Base-by-base conservation (phyloP, 257 asterid species). In the Anisodus acutangulus region DNA sequence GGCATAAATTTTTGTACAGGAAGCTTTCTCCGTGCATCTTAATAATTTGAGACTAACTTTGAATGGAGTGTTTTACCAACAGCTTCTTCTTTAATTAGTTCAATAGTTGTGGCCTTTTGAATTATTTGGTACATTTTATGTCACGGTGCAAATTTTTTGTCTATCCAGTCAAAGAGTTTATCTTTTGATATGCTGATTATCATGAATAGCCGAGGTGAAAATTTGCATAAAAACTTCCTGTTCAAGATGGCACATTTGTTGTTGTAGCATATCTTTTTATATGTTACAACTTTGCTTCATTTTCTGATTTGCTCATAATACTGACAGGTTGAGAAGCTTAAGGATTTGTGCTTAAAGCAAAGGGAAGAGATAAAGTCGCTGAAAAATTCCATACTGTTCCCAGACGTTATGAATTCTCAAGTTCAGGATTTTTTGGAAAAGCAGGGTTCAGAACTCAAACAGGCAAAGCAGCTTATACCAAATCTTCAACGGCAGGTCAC, bases 321-420 rank as follows among this genome's bases (percentile, higher is more conserved):
- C 80, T 47, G 9, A 19, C 83, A 96, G 99, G 99, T 93, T 84
- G 99, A 96, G 71, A 96, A 96, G 88, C 85, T 96, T 92, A 96
- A 96, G 83, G 99, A 96, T 85, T 85, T 96, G 89, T 94, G 99
- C 92, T 87, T 96, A 90, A 94, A 92, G 91, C 99, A 94, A 90
- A 94, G 98, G 91, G 98, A 92, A 83, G 98, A 96, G 92, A 94
- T 94, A 66, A 94, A 92, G 94, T 91, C 95, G 26, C 88, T 96
- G 57, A 94, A 96, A 88, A 94, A 57, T 81, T 90, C 95, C 7
- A 83, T 96, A 57, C 90, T 96, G 68, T 96, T 96, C 91, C 98
- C 99, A 5, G 99, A 96, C 49, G 92, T 88, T 26, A 85, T 86
- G 91, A 93, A 90, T 83, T 88, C 92, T 15, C 95, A 92, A 79